Evolutionary conservation across 805 yeast genomes (phyloP).

Genomic region (Novakomyces olei): DNA sequence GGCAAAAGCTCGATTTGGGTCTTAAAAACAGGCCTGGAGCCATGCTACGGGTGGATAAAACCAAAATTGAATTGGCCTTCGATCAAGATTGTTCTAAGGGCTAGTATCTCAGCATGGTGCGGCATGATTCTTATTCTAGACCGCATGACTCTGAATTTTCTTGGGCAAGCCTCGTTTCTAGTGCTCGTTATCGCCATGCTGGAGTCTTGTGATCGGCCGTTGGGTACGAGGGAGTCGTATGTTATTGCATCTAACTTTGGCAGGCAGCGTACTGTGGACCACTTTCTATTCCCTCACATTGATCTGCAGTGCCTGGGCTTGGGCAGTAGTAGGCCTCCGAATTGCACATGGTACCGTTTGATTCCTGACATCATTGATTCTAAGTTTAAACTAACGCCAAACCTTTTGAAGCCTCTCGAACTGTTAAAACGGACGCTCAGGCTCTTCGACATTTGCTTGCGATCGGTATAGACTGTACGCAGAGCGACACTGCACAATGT

Average conservation of each 20-base stretch:
- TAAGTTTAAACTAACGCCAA: too few species aligned
- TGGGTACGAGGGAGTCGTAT: too few species aligned
- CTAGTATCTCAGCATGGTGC: conserved; percentile 1
- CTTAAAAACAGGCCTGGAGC: too few species aligned
- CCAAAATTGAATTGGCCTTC: neutral
- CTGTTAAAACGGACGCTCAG: neutral
- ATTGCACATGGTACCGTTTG: too few species aligned
- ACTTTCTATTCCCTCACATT: neutral
- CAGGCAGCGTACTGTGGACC: conserved; percentile 3
- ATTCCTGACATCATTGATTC: too few species aligned
- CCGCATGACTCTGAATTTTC: neutral
- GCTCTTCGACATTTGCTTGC: neutral
- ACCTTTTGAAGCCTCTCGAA: conserved; percentile 1
- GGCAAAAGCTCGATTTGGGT: too few species aligned
- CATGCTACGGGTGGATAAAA: neutral
- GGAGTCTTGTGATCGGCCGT: neutral
- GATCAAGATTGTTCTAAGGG: conserved; percentile 1
- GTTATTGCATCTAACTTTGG: too few species aligned
- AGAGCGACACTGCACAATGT: neutral
- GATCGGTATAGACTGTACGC: neutral
- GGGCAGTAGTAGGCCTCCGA: conserved; percentile 1
- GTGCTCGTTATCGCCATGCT: conserved; percentile 1
- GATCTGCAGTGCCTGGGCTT: conserved; percentile 1
- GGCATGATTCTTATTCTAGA: conserved; percentile 1
- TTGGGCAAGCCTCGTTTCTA: conserved; percentile 2